Percentiles rank a stretch among this genome's conserved stretches.
phyloP scores from a whole-genome alignment of 148 eudicot species.

The Selenicereus undatus region DNA sequence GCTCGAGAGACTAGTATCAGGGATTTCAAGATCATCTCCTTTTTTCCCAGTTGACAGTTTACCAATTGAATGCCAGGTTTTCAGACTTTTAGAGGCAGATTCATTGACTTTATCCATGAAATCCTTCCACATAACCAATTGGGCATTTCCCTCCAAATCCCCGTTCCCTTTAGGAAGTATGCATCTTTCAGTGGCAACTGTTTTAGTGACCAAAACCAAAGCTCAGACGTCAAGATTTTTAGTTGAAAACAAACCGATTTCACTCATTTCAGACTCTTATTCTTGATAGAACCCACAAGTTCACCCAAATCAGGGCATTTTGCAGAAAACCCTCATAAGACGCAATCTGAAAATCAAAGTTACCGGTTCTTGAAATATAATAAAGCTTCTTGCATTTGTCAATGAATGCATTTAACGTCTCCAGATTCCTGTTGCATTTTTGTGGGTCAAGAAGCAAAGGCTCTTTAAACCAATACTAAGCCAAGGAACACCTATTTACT shows the following conservation, averaged over 20 bases:
- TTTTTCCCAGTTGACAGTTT: slow-evolving; percentile 61
- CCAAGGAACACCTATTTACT: slow-evolving; percentile 43
- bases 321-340: slow-evolving; percentile 45
- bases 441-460: slow-evolving; percentile 50
- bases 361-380: slow-evolving; percentile 57
- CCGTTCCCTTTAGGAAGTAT: slow-evolving; percentile 47
- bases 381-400: slow-evolving; percentile 69
- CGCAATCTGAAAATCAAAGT: slow-evolving; percentile 79
- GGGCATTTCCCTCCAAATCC: slow-evolving; percentile 46
- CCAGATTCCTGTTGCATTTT: slow-evolving; percentile 38
- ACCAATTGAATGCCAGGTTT: slow-evolving; percentile 47
- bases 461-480: slow-evolving; percentile 52
- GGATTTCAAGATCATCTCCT: slow-evolving; percentile 54
- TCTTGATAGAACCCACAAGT: slow-evolving; percentile 64
- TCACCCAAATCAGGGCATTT: slow-evolving; percentile 66
- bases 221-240: slow-evolving; percentile 65
- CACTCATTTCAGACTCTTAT: slow-evolving; percentile 78
- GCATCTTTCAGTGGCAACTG: slow-evolving; percentile 72
- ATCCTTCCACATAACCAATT: slow-evolving; percentile 78
- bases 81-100: slow-evolving; percentile 39
- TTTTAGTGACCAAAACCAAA: slow-evolving; percentile 62
- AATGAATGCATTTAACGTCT: slow-evolving; percentile 48
- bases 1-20: slow-evolving; percentile 47
- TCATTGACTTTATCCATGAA: slow-evolving; percentile 60
- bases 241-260: slow-evolving; percentile 71